A percentile compares a stretch with the other conserved stretches of the same genome.
These are phyloP conservation scores for Xylariaceae sp. DNA, from an alignment of 2,329 filamentous ascomycete genomes.

Conservation along the genomic window DNA sequence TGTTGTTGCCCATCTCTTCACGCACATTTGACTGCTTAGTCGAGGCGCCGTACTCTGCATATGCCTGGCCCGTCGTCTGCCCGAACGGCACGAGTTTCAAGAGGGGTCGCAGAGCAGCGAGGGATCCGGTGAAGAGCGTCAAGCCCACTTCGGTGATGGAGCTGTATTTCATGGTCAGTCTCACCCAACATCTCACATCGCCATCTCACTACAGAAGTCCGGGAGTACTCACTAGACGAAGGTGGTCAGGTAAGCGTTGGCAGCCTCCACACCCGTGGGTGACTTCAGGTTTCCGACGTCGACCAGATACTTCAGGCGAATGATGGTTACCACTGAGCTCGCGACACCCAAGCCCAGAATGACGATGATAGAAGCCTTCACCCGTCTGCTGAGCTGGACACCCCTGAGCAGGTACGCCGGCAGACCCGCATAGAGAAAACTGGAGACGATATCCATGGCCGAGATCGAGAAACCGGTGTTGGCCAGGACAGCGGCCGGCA, in stretches of 20 bases:
- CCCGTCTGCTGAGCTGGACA: constrained; percentile 18
- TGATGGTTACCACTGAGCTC: constrained; percentile 22
- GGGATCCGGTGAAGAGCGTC: constrained; percentile 20
- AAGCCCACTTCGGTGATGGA: constrained; percentile 22
- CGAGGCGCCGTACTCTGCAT: constrained; percentile 15
- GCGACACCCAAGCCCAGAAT: constrained; percentile 21
- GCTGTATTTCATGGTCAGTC: constrained; percentile 13
- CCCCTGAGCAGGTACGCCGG: constrained; percentile 17
- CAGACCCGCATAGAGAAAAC: constrained; percentile 19
- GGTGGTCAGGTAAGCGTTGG: constrained; percentile 21
- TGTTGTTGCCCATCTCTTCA: constrained; percentile 22
- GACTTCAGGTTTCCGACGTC: constrained; percentile 16
- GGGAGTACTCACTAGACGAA: constrained; percentile 23
- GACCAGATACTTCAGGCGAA: constrained; percentile 21
- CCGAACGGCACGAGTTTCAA: constrained; percentile 20
- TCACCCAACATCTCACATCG: background rate
- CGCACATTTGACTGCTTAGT: constrained; percentile 16
- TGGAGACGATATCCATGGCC: constrained; percentile 23
- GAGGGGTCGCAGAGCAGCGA: constrained; percentile 21
- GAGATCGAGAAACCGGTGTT: constrained; percentile 23
- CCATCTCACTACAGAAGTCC: background rate
- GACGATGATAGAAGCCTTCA: constrained; percentile 20
- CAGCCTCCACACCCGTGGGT: constrained; percentile 20
- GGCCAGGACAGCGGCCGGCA: constrained; percentile 18
- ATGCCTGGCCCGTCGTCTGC: constrained; percentile 16